These are phyloP conservation scores for Fusarium coffeatum DNA, from an alignment of 2,329 filamentous ascomycete species.

Conservation along the genomic window DNA sequence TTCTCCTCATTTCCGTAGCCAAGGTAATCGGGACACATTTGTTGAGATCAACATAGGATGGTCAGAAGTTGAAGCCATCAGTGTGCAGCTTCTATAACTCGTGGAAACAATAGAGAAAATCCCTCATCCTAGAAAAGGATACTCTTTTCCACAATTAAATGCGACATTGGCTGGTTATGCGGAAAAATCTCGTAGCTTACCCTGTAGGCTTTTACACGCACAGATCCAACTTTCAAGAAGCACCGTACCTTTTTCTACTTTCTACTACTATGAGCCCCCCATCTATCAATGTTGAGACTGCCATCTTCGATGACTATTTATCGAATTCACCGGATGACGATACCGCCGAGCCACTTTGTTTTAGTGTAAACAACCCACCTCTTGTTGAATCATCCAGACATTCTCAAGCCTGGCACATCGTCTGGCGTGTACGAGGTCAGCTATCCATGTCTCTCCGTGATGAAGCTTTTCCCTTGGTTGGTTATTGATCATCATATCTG, in stretches of 20 bases:
- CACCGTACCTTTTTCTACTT: neutral
- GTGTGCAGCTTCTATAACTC: neutral
- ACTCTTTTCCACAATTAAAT: neutral
- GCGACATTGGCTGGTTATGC: neutral
- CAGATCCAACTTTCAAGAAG: fast-evolving
- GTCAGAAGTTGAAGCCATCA: neutral
- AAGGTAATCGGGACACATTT: fast-evolving
- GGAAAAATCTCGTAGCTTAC: neutral
- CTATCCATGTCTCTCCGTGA: fast-evolving
- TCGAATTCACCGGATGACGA: neutral
- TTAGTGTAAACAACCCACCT: neutral
- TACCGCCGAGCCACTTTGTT: neutral
- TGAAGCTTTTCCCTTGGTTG: neutral
- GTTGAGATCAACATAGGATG: neutral
- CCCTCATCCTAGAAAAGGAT: neutral
- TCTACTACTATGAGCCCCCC: neutral
- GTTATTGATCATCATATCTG: neutral
- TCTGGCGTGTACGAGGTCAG: neutral
- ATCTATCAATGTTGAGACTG: too few species aligned
- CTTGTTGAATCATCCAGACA: neutral
- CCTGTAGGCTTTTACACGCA: neutral
- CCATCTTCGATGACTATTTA: neutral
- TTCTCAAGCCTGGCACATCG: fast-evolving
- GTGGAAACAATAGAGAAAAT: neutral
- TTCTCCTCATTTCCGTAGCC: neutral